Evolutionary conservation across 2,329 filamentous ascomycete species (phyloP).

Genomic region (Penicillium janthinellum): DNA sequence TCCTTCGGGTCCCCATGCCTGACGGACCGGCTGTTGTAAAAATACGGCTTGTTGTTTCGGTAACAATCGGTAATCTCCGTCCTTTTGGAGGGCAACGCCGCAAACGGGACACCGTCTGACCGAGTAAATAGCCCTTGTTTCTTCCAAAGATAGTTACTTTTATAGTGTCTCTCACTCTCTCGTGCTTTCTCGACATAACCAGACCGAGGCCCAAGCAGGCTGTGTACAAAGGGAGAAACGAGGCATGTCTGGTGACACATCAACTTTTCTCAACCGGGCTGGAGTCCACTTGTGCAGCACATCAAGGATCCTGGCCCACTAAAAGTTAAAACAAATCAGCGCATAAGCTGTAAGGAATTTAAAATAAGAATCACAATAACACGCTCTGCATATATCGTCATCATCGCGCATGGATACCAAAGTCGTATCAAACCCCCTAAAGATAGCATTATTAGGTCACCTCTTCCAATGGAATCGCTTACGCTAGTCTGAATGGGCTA

Average conservation of each 20-base stretch:
- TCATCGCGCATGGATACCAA: background rate
- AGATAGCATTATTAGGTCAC: background rate
- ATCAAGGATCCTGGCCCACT: background rate
- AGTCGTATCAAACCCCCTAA: background rate
- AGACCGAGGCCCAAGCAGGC: background rate
- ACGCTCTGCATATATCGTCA: background rate
- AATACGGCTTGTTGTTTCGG: background rate
- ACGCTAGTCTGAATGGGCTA: background rate
- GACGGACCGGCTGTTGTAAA: background rate
- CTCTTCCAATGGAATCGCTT: background rate
- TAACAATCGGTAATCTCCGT: background rate
- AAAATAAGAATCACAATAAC: background rate
- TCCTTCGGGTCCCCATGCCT: background rate
- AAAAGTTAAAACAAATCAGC: background rate
- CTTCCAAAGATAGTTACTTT: background rate
- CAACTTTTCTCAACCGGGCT: background rate
- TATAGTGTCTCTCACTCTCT: background rate
- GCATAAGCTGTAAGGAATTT: background rate
- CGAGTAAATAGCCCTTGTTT: too few species aligned
- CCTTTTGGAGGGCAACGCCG: background rate
- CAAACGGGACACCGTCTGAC: slow-evolving; percentile 9
- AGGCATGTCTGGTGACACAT: slow-evolving; percentile 1
- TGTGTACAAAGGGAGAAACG: background rate
- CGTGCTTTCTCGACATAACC: background rate
- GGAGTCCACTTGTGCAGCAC: background rate